Evolutionary conservation across 306 rosid species (phyloP).

Genomic region (Dryas alaskensis): DNA sequence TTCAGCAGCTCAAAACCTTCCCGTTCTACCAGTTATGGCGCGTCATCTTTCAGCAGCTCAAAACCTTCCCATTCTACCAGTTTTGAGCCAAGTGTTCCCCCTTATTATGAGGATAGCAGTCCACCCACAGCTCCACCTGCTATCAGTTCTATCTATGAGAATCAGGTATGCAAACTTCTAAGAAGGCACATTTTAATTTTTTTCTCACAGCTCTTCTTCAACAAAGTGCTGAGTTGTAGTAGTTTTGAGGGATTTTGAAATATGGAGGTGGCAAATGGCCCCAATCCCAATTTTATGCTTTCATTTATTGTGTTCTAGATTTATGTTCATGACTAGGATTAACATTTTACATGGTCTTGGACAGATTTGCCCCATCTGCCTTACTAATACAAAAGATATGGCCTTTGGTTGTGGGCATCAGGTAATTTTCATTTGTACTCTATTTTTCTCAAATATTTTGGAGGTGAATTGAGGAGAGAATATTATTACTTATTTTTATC

Average conservation of each 20-base stretch:
- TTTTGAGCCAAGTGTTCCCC: conserved; percentile 53
- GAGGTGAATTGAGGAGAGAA: not conserved
- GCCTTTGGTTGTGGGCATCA: conserved; percentile 98
- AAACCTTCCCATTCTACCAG: conserved; percentile 49
- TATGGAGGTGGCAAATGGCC: no score
- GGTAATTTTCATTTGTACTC: conserved; percentile 40
- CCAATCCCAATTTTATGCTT: no score
- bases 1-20: conserved; percentile 46
- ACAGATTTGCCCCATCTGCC: conserved; percentile 91
- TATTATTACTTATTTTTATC: not conserved
- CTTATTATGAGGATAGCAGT: conserved; percentile 37
- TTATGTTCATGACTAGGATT: not conserved
- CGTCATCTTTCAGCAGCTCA: conserved; percentile 44
- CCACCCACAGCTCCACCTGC: conserved; percentile 55
- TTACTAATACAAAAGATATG: conserved; percentile 74
- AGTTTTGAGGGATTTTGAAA: no score
- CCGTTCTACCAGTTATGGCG: conserved; percentile 27
- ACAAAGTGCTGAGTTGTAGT: no score
- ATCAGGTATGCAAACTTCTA: conserved; percentile 48
- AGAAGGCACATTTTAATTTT: not conserved
- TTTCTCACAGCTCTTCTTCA: no score
- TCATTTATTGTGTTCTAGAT: no score
- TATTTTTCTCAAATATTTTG: not conserved
- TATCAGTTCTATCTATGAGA: conserved; percentile 58
- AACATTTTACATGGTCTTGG: conserved; percentile 26